These are phyloP conservation scores for Lenzites betulinus DNA, from an alignment of 768 basidiomycete genomes.

Conservation along the genomic window DNA sequence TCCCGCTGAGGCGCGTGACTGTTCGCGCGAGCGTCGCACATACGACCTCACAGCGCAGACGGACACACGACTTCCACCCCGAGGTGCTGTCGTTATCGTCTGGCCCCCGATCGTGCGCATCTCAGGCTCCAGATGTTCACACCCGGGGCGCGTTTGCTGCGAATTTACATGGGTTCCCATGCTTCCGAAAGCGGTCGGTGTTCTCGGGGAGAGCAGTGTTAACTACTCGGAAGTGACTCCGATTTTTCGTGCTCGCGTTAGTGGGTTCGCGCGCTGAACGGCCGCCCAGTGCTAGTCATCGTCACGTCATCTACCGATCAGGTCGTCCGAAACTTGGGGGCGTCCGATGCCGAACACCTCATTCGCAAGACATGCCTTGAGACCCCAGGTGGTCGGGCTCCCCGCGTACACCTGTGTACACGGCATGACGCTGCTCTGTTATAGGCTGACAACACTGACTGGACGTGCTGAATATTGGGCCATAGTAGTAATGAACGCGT, in stretches of 20 bases:
- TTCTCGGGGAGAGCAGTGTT: background rate
- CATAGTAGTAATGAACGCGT: too few species aligned
- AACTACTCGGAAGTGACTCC: background rate
- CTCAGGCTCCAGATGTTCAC: background rate
- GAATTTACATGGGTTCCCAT: background rate
- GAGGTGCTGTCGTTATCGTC: background rate
- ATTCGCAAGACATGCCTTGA: too few species aligned
- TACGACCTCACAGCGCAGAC: background rate
- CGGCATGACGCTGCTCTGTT: too few species aligned
- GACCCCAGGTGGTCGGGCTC: too few species aligned
- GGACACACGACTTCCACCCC: background rate
- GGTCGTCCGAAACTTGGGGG: too few species aligned
- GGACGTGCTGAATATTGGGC: too few species aligned
- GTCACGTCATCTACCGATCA: too few species aligned
- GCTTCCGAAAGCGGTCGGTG: background rate
- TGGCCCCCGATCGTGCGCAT: background rate
- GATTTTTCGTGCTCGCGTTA: background rate
- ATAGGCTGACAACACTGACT: too few species aligned
- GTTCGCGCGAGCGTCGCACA: background rate
- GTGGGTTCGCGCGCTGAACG: background rate
- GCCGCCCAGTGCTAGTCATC: too few species aligned
- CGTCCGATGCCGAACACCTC: too few species aligned
- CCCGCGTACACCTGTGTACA: too few species aligned
- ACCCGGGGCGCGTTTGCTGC: background rate
- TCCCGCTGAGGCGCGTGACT: background rate